Evolutionary conservation across 2,329 filamentous ascomycete genomes (phyloP).

Genomic region (Ophiocordyceps camponoti-rufipedis): DNA sequence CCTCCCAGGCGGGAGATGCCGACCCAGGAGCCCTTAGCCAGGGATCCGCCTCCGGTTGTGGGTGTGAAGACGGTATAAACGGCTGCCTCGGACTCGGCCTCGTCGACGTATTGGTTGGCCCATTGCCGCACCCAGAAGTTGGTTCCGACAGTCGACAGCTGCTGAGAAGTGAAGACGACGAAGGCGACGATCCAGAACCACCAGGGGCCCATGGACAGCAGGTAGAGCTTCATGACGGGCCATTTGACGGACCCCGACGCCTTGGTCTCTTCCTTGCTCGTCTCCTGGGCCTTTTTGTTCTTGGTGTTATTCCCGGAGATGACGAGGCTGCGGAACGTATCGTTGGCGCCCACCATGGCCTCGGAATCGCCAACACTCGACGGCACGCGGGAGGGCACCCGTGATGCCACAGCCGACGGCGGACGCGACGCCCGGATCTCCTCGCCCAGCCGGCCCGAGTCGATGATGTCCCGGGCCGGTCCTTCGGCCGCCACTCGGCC

Average conservation of each 20-base stretch:
- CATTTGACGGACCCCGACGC: conserved; percentile 76
- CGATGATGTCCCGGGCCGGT: conserved; percentile 58
- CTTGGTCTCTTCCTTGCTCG: conserved; percentile 53
- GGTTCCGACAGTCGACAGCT: conserved; percentile 70
- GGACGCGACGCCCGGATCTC: conserved; percentile 60
- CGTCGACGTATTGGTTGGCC: conserved; percentile 68
- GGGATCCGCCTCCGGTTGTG: conserved; percentile 9
- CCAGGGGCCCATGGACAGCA: conserved; percentile 85
- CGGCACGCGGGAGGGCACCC: conserved; percentile 57
- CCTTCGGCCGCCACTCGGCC: conserved; percentile 65
- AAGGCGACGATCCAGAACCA: conserved; percentile 78
- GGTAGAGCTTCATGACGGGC: conserved; percentile 70
- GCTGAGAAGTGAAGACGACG: conserved; percentile 62
- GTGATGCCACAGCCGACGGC: conserved; percentile 51
- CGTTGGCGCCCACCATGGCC: conserved; percentile 33
- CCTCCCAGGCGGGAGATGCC: conserved; percentile 20
- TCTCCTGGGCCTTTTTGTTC: conserved; percentile 28
- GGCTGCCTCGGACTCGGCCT: conserved; percentile 10
- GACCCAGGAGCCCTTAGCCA: conserved; percentile 14
- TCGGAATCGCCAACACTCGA: conserved; percentile 55
- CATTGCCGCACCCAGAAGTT: conserved; percentile 92
- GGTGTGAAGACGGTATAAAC: conserved; percentile 6
- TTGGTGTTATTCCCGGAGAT: conserved; percentile 29
- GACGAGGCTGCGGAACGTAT: conserved; percentile 24
- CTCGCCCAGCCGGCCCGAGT: conserved; percentile 76